Evolutionary conservation across 768 basidiomycete species (phyloP), one percentile per base, ranked within the genome.

Genomic region (Collybia nuda): DNA sequence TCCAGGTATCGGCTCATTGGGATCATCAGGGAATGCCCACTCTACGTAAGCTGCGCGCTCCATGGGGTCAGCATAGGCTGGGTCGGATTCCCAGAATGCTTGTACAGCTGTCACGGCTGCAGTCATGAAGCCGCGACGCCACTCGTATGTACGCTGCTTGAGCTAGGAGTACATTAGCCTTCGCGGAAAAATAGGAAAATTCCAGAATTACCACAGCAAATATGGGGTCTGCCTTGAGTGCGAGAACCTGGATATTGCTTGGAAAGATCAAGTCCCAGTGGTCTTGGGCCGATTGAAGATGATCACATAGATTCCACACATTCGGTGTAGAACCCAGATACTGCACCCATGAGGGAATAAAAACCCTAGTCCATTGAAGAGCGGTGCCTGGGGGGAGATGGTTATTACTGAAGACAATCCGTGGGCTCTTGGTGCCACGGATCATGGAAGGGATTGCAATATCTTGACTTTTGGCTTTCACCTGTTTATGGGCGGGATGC

Each of bases 231-330:
- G 36, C 49, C 14, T 15, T 46, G 28, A 11, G 28, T 43, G 40
- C 36, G 38, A 50, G 40, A 8, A 17, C 42, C 40, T 50, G 49
- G 26, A 42, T 21, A 11, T 35, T 50, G 40, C 26, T 9, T 18
- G 40, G 40, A 36, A 50, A 50, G 26, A 50, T 42, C 40, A 42
- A 17, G 42, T 50, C 21, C 49, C 49, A 50, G 36, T 43, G 32
- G 28, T 24, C 18, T 37, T 50, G 49, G 9, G 41, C 40, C 36
- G 42, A 40, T 40, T 19, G 28, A 21, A 50, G 19, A 19, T 43
- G 41, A 50, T 50, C 40, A 36, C 40, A 17, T 1, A 38, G 40
- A 6, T 22, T 36, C 49, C 49, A 50, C 36, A 42, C 41, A 36
- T 50, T 50, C 29, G 32, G 23, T 41, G 42, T 41, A 36, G 49